Base-by-base conservation (phyloP, 495 filamentous ascomycete genomes). In the Hypoxylon trugodes region DNA sequence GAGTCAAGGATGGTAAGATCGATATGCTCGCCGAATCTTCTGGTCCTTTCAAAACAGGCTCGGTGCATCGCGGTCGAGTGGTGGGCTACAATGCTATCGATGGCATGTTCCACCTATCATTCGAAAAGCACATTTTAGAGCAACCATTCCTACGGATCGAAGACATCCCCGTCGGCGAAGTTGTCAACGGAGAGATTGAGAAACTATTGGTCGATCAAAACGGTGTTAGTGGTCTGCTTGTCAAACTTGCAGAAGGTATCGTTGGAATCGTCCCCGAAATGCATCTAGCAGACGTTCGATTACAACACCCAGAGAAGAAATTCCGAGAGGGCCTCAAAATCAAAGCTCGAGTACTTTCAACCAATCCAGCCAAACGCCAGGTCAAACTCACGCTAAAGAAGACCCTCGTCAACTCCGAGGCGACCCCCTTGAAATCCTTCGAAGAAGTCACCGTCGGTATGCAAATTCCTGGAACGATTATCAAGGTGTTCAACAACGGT, bases 301-400 rank as follows among this genome's bases (percentile, higher is more conserved):
- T 98, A 26, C 90, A 95, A 69, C 90, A 96, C 70, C 95, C 95
- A 9, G 95, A 98, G 75, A 93, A 90, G 76, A 98, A 96, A 71
- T 98, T 97, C 79, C 86, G 87, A 41, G 92, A 93, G 74, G 95
- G 94, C 1, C 82, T 89, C 73, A 84, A 88, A 40, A 87, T 98
- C 45, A 95, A 89, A 49, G 86, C 88, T 26, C 84, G 93, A 47
- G 90, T 98, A 36, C 78, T 98, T 19, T 96, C 92, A 1, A 89
- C 86, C 9, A 85, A 96, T 69, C 77, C 86, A 1, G 79, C 86
- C 33, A 95, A 89, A 76, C 85, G 88, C 46, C 89, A 91, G 60
- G 80, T 97, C 35, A 87, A 88, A n/a, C 77, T 98, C 59, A 97
- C 95, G 1, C 68, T 98, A 58, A 98, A 97, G 79, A 98, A 97